phyloP scores from a whole-genome alignment of 2,329 filamentous ascomycete genomes.

The Scytalidium sp. region DNA sequence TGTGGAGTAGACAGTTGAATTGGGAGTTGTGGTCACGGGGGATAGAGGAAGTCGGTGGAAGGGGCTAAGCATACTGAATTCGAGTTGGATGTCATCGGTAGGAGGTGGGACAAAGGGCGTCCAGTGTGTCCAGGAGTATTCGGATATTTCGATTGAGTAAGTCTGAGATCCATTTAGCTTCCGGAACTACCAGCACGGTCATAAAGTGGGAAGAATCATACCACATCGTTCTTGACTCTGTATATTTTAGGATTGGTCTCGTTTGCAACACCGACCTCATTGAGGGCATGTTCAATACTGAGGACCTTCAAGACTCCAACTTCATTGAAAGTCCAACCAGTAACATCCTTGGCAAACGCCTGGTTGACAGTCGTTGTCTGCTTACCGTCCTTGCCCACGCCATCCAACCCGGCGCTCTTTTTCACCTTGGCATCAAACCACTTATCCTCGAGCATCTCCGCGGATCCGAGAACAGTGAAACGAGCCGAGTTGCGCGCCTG shows the following conservation, averaged over 20 bases:
- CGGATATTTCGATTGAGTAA: constrained; percentile 72
- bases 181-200: not conserved
- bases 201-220: constrained; percentile 48
- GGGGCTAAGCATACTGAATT: constrained; percentile 98
- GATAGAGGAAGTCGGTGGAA: constrained; percentile 84
- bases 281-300: constrained; percentile 73
- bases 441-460: constrained; percentile 81
- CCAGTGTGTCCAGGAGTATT: constrained; percentile 75
- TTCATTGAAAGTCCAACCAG: constrained; percentile 97
- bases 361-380: constrained; percentile 68
- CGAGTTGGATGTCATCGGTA: constrained; percentile 79
- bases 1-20: constrained; percentile 70
- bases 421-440: constrained; percentile 85
- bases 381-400: constrained; percentile 46
- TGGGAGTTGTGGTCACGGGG: constrained; percentile 53
- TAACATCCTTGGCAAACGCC: constrained; percentile 79
- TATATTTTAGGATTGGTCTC: constrained; percentile 81
- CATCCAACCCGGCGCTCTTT: constrained; percentile 33
- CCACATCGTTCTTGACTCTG: constrained; percentile 93
- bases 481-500: constrained; percentile 94
- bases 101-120: constrained; percentile 68
- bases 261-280: constrained; percentile 52
- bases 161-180: constrained; percentile 13
- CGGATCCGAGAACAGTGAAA: constrained; percentile 79
- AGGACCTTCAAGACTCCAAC: constrained; percentile 84